These are phyloP conservation scores for Prunus yedoensis DNA, from an alignment of 331 rosid species.

Conservation along the genomic window DNA sequence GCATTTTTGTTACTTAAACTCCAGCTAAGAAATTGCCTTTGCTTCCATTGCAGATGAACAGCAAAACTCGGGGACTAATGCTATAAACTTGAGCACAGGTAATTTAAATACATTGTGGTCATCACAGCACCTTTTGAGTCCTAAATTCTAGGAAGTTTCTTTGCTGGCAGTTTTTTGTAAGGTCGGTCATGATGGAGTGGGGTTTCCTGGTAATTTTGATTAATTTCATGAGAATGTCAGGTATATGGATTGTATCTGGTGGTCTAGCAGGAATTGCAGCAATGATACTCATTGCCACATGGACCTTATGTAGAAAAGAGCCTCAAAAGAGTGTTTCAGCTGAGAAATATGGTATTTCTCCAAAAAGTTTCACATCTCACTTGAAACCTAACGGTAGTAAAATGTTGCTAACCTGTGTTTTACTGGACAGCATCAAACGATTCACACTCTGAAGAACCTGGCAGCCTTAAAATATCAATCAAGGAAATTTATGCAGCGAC, in stretches of 20 bases:
- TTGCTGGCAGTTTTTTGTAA: background rate
- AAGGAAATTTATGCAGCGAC: conserved; percentile 51
- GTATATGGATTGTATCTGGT: conserved; percentile 37
- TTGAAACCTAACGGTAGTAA: background rate
- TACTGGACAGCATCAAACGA: conserved; percentile 26
- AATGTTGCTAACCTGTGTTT: conserved; percentile 5
- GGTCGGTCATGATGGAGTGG: background rate
- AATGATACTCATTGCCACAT: conserved; percentile 30
- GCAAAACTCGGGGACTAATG: background rate
- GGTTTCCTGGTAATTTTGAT: background rate
- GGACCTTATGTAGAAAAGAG: conserved; percentile 29
- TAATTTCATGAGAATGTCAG: conserved; percentile 21
- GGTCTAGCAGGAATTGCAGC: conserved; percentile 30
- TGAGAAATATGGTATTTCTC: background rate
- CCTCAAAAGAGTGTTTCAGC: conserved; percentile 1
- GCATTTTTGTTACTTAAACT: too few species aligned
- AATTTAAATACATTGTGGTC: background rate
- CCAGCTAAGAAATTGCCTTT: too few species aligned
- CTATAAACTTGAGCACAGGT: conserved; percentile 37
- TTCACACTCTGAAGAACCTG: conserved; percentile 29
- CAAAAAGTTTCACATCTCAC: background rate
- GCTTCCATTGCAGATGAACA: too few species aligned
- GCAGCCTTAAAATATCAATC: conserved; percentile 34
- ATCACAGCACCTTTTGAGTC: background rate
- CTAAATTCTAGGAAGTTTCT: background rate